Base-by-base conservation (phyloP, 768 basidiomycete genomes). In the Pulveroboletus sp. region DNA sequence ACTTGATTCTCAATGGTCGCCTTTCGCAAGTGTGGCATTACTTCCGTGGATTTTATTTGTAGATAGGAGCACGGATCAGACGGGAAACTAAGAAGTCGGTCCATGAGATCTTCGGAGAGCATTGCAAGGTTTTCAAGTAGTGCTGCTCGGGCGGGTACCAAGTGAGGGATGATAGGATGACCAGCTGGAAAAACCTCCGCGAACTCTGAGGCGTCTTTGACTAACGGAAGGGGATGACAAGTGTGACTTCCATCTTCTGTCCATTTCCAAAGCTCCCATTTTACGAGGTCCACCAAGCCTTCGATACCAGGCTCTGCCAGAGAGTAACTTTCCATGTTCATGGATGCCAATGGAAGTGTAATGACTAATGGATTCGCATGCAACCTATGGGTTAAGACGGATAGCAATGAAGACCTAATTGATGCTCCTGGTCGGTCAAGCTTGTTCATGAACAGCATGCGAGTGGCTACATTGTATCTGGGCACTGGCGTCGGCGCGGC, bases 381-480 rank as follows among this genome's bases (percentile, higher is more conserved):
- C 35, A 93, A 74, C 33, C 82, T 76, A 65, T 92, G 79, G n/a
- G 76, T 69, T 10, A 92, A 73, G 32, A 91, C 69, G 27, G 91
- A 93, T n/a, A 75, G 57, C 6, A 91, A 56, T 0, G 90, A 89
- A 5, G 80, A 75, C 50, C 74, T 75, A 60, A 90, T 83, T 1
- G 89, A 92, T 5, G 91, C 87, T 32, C 91, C 92, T 26, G 91
- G 80, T 43, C 91, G 81, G 66, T 93, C 91, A 39, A 93, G 76
- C 65, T 93, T 93, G 72, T 93, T 93, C 50, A 93, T 67, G 67
- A 93, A 91, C 57, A 93, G 73, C 45, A 93, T 77, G 46, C 89
- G 75, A 11, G 87, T 85, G 1, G 79, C 69, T 6, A 93, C 92
- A n/a, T 75, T 76, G 67, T 93, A 91, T 60, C 91, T 93, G 49